These are phyloP conservation scores for Claviceps sp. DNA, from an alignment of 2,329 filamentous ascomycete species.

Conservation along the genomic window DNA sequence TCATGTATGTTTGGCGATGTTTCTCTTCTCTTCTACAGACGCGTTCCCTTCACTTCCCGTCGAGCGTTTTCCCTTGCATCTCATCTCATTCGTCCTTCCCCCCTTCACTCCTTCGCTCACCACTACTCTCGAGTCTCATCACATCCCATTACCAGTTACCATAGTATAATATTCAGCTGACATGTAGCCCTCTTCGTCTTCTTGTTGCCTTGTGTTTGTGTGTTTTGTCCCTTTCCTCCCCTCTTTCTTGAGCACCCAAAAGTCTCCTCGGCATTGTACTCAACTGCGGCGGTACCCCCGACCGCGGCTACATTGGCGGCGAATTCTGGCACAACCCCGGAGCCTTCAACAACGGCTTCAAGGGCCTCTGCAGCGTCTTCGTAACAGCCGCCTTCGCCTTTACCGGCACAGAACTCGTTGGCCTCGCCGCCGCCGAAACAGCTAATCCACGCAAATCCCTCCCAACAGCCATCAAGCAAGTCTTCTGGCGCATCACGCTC, in stretches of 20 bases:
- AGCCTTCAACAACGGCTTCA: conserved; percentile 75
- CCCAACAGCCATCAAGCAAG: conserved; percentile 79
- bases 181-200: no score
- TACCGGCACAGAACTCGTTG: conserved; percentile 62
- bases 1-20: conserved; percentile 48
- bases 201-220: no score
- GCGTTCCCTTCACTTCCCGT: no score
- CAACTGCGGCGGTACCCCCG: conserved; percentile 65
- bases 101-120: no score
- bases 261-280: conserved; percentile 77
- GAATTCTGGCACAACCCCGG: conserved; percentile 66
- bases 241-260: no score
- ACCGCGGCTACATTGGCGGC: conserved; percentile 67
- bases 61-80: no score
- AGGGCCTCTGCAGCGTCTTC: conserved; percentile 67
- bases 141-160: no score
- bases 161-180: no score
- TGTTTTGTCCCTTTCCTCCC: no score
- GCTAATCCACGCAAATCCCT: conserved; percentile 70
- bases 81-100: no score
- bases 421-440: conserved; percentile 64
- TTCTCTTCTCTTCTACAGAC: neutral
- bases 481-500: conserved; percentile 85
- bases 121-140: no score
- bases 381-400: conserved; percentile 68